Conservation (phyloP, 176 grass and related monocot genomes). For the Eleusine coracana region DNA sequence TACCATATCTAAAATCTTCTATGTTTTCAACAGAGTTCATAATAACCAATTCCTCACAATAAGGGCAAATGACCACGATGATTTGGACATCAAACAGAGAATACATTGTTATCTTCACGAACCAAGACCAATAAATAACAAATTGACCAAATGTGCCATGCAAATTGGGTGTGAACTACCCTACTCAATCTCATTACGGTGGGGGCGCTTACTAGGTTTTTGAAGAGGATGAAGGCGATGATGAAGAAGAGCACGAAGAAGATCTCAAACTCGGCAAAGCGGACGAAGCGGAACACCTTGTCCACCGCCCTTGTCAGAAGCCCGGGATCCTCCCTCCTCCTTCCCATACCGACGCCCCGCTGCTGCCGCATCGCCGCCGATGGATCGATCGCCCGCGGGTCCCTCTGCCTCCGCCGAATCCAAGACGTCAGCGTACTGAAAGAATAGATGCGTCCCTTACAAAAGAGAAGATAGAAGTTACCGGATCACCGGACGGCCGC, state of each 20-base stretch:
- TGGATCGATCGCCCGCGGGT: neutral
- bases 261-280: conserved; percentile 97
- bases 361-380: conserved; percentile 53
- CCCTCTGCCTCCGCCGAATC: conserved; percentile 8
- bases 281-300: conserved; percentile 79
- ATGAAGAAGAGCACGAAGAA: conserved; percentile 90
- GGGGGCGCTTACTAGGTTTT: conserved; percentile 66
- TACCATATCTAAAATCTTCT: neutral
- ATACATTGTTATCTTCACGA: neutral
- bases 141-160: neutral
- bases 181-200: too few relatives aligned
- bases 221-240: conserved; percentile 87
- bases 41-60: neutral
- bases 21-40: neutral
- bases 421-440: neutral
- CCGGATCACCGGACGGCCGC: conserved; percentile 4
- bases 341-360: conserved; percentile 31
- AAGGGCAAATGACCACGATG: neutral
- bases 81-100: neutral
- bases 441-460: neutral
- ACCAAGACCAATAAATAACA: neutral
- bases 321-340: conserved; percentile 41
- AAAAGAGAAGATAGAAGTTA: neutral
- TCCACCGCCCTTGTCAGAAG: conserved; percentile 64
- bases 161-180: neutral